phyloP scores from a whole-genome alignment of 352 stramenopile species.

The Aphanomyces euteiches region DNA sequence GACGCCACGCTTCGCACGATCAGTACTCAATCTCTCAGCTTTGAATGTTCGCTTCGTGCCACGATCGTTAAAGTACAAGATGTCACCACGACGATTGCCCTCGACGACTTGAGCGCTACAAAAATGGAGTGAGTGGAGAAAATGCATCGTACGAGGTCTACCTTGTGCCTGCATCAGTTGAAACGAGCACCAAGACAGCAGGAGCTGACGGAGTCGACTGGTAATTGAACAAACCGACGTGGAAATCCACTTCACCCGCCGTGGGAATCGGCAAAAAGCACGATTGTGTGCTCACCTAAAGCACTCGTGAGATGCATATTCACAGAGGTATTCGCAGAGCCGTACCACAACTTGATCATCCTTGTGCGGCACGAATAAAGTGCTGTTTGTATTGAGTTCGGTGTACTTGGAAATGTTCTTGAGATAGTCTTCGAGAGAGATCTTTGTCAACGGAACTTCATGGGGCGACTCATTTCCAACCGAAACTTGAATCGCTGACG shows the following conservation, averaged over 20 bases:
- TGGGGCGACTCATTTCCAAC: conserved; percentile 26
- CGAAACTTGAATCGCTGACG: conserved; percentile 7
- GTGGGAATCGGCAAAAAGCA: conserved; percentile 6
- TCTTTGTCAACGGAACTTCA: background rate
- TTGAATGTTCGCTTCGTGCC: conserved; percentile 26
- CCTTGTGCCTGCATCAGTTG: conserved; percentile 24
- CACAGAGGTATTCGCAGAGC: background rate
- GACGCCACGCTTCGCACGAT: conserved; percentile 14
- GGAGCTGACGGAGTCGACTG: background rate
- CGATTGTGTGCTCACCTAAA: conserved; percentile 18
- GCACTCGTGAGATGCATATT: background rate
- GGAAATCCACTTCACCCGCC: background rate
- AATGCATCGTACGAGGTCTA: background rate
- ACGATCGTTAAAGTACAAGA: conserved; percentile 23
- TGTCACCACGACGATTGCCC: background rate
- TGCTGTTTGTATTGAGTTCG: background rate
- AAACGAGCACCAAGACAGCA: conserved; percentile 19
- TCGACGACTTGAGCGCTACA: conserved; percentile 27
- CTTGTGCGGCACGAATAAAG: background rate
- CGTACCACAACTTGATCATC: conserved; percentile 21
- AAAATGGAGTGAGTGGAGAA: background rate
- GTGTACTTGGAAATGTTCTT: conserved; percentile 24
- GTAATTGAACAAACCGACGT: conserved; percentile 27
- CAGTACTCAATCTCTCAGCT: conserved; percentile 1
- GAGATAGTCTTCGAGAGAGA: conserved; percentile 21